Evolutionary conservation across 495 filamentous ascomycete species (phyloP).

Genomic region (Penicillium argentinense): DNA sequence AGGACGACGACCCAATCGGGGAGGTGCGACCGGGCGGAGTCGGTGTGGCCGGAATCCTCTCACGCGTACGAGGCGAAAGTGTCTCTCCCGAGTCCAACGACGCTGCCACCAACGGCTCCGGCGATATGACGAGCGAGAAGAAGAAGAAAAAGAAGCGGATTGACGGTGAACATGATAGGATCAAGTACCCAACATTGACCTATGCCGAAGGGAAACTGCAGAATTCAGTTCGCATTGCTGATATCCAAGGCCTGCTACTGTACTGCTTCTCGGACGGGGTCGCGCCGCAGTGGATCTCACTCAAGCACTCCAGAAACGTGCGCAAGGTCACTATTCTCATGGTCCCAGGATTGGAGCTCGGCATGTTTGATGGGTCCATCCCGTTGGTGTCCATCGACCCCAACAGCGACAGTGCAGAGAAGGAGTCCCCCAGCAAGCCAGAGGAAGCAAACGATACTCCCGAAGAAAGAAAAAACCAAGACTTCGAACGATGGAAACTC

Average conservation of each 20-base stretch:
- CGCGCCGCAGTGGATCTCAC: constrained; percentile 83
- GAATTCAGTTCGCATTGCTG: constrained; percentile 69
- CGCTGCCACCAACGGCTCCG: constrained; percentile 13
- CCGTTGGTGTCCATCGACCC: constrained; percentile 37
- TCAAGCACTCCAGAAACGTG: constrained; percentile 72
- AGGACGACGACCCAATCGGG: constrained; percentile 24
- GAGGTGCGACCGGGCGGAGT: constrained; percentile 15
- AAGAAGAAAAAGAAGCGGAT: constrained; percentile 35
- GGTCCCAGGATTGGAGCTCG: constrained; percentile 86
- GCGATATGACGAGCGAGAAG: constrained; percentile 21
- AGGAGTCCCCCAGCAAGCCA: constrained; percentile 12
- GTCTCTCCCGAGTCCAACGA: constrained; percentile 12
- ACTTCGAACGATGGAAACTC: constrained; percentile 45
- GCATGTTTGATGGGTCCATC: constrained; percentile 78
- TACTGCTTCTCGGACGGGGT: constrained; percentile 85
- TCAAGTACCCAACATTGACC: constrained; percentile 71
- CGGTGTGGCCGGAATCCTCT: constrained; percentile 36
- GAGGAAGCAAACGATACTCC: constrained; percentile 14
- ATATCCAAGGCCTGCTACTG: constrained; percentile 78
- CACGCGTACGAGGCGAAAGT: constrained; percentile 27
- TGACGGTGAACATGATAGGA: constrained; percentile 61
- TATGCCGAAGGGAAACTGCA: constrained; percentile 71
- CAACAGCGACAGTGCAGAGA: not conserved
- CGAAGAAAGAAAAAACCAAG: constrained; percentile 28
- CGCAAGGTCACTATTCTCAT: constrained; percentile 88